These are phyloP conservation scores for Eucalyptus urophylla DNA, from an alignment of 345 rosid genomes.

Conservation along the genomic window DNA sequence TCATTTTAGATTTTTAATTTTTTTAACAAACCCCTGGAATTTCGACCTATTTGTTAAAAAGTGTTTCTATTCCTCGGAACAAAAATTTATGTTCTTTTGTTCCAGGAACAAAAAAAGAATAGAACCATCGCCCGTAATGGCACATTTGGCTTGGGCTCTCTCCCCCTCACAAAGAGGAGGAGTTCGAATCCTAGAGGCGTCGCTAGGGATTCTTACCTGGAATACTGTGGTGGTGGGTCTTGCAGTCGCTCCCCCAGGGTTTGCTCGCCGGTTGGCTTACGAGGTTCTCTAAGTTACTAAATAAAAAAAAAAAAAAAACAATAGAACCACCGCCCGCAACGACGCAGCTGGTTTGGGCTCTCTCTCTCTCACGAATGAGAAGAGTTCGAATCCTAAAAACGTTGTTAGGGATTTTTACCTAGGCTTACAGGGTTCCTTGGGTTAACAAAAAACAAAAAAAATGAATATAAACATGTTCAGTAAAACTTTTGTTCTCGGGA, in stretches of 20 bases:
- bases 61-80: rapidly evolving
- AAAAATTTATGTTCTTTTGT: no score
- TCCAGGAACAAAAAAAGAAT: no score
- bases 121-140: rapidly evolving
- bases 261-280: rapidly evolving
- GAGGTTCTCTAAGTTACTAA: no score
- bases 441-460: no score
- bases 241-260: rapidly evolving
- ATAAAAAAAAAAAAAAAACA: no score
- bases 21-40: background rate
- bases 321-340: rapidly evolving
- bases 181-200: rapidly evolving
- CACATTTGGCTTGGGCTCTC: rapidly evolving
- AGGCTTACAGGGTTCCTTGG: rapidly evolving
- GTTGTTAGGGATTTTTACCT: no score
- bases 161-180: no score
- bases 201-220: no score
- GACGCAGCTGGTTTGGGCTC: rapidly evolving
- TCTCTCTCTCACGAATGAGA: rapidly evolving
- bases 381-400: no score
- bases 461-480: rapidly evolving
- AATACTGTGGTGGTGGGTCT: no score
- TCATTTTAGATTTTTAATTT: background rate
- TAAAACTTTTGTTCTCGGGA: rapidly evolving
- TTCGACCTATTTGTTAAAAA: background rate